Percentiles rank a stretch among this genome's conserved stretches.
phyloP scores from a whole-genome alignment of 2,329 filamentous ascomycete species.

The Tolypocladium tundrense region DNA sequence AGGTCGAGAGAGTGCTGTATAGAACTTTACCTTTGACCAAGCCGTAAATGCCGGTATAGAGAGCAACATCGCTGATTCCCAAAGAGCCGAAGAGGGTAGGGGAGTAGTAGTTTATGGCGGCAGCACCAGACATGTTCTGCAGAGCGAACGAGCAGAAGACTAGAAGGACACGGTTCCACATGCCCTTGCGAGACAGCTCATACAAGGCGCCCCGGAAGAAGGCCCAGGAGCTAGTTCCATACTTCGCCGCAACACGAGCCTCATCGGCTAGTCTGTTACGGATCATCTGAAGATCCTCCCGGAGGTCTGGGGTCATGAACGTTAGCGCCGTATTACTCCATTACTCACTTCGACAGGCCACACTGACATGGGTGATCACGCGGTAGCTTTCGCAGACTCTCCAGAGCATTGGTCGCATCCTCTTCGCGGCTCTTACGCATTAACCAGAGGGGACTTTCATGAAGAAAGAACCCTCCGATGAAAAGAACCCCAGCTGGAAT shows the following conservation, averaged over 20 bases:
- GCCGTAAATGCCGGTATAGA: no score
- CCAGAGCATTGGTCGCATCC: conserved; percentile 18
- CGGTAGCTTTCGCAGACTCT: conserved; percentile 32
- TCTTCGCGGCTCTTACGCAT: conserved; percentile 23
- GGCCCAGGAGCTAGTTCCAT: conserved; percentile 19
- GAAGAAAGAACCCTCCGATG: conserved; percentile 31
- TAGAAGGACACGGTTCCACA: conserved; percentile 27
- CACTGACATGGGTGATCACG: conserved; percentile 20
- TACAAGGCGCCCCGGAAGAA: background rate
- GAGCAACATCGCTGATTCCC: no score
- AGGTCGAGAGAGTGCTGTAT: no score
- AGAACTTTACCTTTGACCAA: no score
- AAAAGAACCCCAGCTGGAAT: conserved; percentile 33
- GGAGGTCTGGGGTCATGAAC: conserved; percentile 21
- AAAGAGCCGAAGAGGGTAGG: no score
- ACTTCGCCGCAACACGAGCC: conserved; percentile 17
- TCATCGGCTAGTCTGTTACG: conserved; percentile 23
- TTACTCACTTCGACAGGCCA: no score
- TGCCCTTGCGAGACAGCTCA: conserved; percentile 26
- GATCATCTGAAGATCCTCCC: conserved; percentile 38
- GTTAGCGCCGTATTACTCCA: no score
- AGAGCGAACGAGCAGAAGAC: conserved; percentile 27
- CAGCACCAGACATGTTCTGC: conserved; percentile 29
- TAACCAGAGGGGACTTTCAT: conserved; percentile 30
- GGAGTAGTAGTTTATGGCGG: conserved; percentile 30